A percentile compares a stretch with the other conserved stretches of the same genome.
phyloP scores from a whole-genome alignment of 495 filamentous ascomycete species.

The Aspergillus conjunctus region DNA sequence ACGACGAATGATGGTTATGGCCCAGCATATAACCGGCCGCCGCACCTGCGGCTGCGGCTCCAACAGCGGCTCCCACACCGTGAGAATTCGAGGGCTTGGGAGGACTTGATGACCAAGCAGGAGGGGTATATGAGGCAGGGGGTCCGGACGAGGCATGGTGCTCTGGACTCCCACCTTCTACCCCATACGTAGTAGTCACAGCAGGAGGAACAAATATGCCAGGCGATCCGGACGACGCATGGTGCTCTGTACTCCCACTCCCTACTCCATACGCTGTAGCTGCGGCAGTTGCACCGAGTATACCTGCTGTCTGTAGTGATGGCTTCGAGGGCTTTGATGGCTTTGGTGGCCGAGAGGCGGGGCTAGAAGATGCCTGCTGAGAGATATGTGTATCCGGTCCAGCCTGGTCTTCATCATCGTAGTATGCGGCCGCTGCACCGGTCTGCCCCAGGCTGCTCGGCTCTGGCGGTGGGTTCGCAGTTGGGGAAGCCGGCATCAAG shows the following conservation, averaged over 20 bases:
- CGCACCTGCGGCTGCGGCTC: conserved; percentile 48
- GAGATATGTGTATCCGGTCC: conserved; percentile 19
- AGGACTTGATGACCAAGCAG: conserved; percentile 7
- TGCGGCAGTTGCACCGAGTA: conserved; percentile 28
- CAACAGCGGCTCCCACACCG: conserved; percentile 41
- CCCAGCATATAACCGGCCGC: conserved; percentile 53
- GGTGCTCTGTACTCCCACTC: conserved; percentile 24
- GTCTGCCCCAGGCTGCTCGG: conserved; percentile 52
- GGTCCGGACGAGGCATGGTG: neutral
- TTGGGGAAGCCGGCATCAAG: conserved; percentile 51
- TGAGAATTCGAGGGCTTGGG: conserved; percentile 38
- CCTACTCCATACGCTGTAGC: conserved; percentile 36
- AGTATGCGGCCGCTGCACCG: conserved; percentile 57
- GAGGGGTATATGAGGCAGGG: neutral
- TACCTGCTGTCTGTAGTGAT: conserved; percentile 24
- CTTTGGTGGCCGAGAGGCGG: conserved; percentile 32
- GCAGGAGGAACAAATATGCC: conserved; percentile 27
- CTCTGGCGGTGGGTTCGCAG: conserved; percentile 52
- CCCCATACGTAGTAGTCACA: neutral
- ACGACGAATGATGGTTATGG: conserved; percentile 43
- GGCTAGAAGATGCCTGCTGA: conserved; percentile 22
- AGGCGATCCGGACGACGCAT: conserved; percentile 22
- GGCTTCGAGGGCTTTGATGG: conserved; percentile 32
- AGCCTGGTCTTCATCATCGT: conserved; percentile 29
- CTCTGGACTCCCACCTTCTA: neutral